Base-by-base conservation (phyloP, 192 early-diverging fungal species). In the Martensiomyces pterosporus region DNA sequence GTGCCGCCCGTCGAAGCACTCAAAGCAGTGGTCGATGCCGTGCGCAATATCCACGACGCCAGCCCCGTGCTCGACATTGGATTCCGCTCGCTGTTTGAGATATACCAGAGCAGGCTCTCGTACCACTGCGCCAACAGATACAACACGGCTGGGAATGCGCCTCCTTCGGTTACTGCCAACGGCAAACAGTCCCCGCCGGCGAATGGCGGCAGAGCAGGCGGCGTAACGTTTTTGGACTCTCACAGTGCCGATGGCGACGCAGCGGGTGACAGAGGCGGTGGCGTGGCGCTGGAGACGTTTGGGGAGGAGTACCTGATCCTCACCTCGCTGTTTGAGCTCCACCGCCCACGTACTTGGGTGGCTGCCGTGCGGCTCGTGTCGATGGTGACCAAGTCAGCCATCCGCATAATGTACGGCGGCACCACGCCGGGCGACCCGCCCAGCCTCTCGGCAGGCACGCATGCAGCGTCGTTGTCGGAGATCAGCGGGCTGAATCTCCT, bases 301-400 rank as follows among this genome's bases (percentile, higher is more conserved):
- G 70, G 64, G 23, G 59, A 65, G 9, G 70, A 73, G 59, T 73
- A 66, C n/a, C 41, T 65, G 29, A 48, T 66, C 22, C 43, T 73
- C 51, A 58, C 70, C 1, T 37, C 40, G 10, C 41, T 73, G 41
- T 73, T 73, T 44, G 64, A 73, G 50, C 46, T 62, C 19, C 57
- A 73, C 39, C 43, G 70, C 23, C 70, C 70, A 9, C 57, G 70
- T 19, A 73, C 70, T 0, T 74, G 70, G 70, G 70, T 67, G 19
- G 64, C 62, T 1, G 59, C 70, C 2, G 70, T 74, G 21, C 45
- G 70, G 24, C 47, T 67, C 14, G 51, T 74, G 55, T 65, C 64
- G 47, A 56, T 67, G 60, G 56, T 74, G 18, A 74, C 70, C 16
- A 67, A 62, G 34, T 55, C 50, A 9, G 70, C 64, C 9, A 67